Evolutionary conservation across 129 eudicot species (phyloP).

Genomic region (Flaveria linearis): DNA sequence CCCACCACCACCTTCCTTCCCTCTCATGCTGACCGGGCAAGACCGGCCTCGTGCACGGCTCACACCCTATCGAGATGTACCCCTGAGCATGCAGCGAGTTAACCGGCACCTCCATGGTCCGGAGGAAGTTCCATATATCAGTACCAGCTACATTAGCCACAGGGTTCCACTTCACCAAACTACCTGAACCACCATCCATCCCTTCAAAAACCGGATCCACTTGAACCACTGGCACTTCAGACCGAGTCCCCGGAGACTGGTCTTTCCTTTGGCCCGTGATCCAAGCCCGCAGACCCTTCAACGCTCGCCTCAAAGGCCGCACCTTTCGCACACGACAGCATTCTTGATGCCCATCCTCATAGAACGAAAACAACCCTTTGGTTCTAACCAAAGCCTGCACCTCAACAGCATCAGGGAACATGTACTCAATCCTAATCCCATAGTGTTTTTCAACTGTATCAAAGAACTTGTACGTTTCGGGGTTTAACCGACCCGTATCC

Average conservation of each 20-base stretch:
- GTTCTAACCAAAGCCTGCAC: slow-evolving; percentile 86
- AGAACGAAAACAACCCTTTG: slow-evolving; percentile 90
- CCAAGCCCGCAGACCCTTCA: slow-evolving; percentile 94
- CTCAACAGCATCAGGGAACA: slow-evolving; percentile 95
- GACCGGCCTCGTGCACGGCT: slow-evolving; percentile 97
- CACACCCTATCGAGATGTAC: slow-evolving; percentile 94
- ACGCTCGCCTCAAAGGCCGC: slow-evolving; percentile 86
- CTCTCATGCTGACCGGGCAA: slow-evolving; percentile 96
- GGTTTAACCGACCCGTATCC: slow-evolving; percentile 90
- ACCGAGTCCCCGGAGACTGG: slow-evolving; percentile 96
- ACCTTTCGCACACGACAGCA: slow-evolving; percentile 98
- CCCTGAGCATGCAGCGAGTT: slow-evolving; percentile 88
- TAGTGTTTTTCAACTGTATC: slow-evolving; percentile 84
- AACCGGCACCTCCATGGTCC: slow-evolving; percentile 92
- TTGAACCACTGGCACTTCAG: slow-evolving; percentile 91
- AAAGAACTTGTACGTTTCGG: slow-evolving; percentile 81
- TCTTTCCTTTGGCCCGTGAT: slow-evolving; percentile 97
- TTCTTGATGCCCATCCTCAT: slow-evolving; percentile 97
- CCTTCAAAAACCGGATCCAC: slow-evolving; percentile 96
- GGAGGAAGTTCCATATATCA: slow-evolving; percentile 77
- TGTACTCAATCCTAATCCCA: slow-evolving; percentile 81
- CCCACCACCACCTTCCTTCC: slow-evolving; percentile 99
- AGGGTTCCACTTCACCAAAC: slow-evolving; percentile 98
- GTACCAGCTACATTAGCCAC: slow-evolving; percentile 81
- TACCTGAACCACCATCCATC: slow-evolving; percentile 82